Conservation (phyloP, 768 basidiomycete genomes). For the Leccinum longicurvipes region DNA sequence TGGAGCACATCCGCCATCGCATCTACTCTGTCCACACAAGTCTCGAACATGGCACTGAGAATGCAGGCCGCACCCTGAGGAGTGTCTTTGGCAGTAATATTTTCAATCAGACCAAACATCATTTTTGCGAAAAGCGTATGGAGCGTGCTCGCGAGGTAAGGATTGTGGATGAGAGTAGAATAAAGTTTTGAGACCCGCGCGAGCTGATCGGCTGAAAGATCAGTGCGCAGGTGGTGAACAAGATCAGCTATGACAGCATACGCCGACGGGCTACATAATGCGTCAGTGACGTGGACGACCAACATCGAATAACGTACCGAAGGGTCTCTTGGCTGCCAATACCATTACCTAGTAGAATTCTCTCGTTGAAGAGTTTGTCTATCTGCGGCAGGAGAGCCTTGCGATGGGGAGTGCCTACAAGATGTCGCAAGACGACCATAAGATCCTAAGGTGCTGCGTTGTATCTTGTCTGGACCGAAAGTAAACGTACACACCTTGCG, state of each 20-base stretch:
- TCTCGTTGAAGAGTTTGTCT: constrained; percentile 88
- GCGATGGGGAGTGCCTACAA: constrained; percentile 75
- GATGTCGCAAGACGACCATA: constrained; percentile 88
- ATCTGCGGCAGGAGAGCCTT: constrained; percentile 77
- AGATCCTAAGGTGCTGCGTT: constrained; percentile 58
- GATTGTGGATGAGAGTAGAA: constrained; percentile 86
- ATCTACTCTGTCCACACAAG: constrained; percentile 80
- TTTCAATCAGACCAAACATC: constrained; percentile 85
- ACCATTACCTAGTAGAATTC: constrained; percentile 80
- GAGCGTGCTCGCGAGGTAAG: constrained; percentile 71
- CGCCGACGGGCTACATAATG: constrained; percentile 57
- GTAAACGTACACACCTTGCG: constrained; percentile 57
- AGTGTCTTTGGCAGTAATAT: constrained; percentile 73
- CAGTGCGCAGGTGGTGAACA: constrained; percentile 84
- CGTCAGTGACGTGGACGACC: neutral
- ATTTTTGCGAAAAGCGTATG: constrained; percentile 93
- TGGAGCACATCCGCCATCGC: constrained; percentile 65
- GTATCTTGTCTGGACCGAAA: neutral
- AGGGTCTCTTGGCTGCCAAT: constrained; percentile 84
- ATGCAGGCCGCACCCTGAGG: constrained; percentile 63
- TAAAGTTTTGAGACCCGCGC: constrained; percentile 78
- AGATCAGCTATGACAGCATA: constrained; percentile 91
- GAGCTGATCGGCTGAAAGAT: constrained; percentile 75
- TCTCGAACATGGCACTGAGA: constrained; percentile 75
- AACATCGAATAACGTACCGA: constrained; percentile 42